Conservation (phyloP, 2,329 filamentous ascomycete species). For the Pestalotiopsis fici region DNA sequence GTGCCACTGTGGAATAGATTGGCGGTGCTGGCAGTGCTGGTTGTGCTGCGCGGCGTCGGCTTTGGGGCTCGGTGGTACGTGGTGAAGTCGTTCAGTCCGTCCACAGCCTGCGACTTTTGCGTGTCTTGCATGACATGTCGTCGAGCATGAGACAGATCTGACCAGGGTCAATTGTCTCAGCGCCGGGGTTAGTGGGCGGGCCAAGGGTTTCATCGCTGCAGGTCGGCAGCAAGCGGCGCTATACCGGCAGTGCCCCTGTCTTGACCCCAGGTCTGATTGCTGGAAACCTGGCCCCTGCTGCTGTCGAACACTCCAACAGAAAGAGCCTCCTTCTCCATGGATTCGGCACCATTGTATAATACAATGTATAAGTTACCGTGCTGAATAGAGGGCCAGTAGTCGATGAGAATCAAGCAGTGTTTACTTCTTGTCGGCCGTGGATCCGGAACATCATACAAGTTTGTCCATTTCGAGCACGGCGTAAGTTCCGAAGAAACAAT, state of each 20-base stretch:
- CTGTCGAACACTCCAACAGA: neutral
- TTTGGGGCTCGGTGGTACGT: neutral
- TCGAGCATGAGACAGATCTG: constrained; percentile 10
- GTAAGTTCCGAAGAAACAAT: constrained; percentile 3
- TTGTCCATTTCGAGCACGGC: neutral
- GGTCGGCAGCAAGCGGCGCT: constrained; percentile 1
- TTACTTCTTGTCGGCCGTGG: neutral
- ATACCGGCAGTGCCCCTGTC: neutral
- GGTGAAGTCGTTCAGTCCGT: neutral
- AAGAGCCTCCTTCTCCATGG: neutral
- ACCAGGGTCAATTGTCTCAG: constrained; percentile 13
- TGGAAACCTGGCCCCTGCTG: neutral
- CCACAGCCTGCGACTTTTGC: neutral
- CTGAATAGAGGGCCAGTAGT: neutral
- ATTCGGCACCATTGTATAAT: neutral
- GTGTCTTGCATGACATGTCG: constrained; percentile 11
- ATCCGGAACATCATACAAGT: constrained; percentile 5
- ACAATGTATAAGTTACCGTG: neutral
- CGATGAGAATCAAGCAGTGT: neutral
- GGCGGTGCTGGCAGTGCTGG: neutral
- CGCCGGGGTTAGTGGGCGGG: constrained; percentile 10
- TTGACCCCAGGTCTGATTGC: neutral
- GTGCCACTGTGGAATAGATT: neutral
- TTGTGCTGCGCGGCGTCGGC: neutral
- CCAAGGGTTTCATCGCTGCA: constrained; percentile 12